These are phyloP conservation scores for Claviceps capensis DNA, from an alignment of 2,329 filamentous ascomycete genomes.

Conservation along the genomic window DNA sequence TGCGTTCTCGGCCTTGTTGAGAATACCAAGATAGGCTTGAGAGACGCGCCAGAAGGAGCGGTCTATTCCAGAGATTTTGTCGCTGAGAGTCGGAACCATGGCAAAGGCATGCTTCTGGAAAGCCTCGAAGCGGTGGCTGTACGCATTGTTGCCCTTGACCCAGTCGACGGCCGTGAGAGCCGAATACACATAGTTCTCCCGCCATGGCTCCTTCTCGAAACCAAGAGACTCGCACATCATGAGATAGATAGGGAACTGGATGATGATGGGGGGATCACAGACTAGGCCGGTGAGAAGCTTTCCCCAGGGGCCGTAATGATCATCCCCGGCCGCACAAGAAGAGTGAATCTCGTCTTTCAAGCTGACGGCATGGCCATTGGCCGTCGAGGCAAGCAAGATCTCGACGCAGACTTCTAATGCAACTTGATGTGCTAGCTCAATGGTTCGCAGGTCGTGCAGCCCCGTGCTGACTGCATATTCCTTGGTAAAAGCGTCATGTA, in stretches of 20 bases:
- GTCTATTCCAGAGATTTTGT: conserved; percentile 3
- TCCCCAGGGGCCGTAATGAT: conserved; percentile 4
- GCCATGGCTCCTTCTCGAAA: conserved; percentile 1
- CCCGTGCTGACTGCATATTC: conserved; percentile 1
- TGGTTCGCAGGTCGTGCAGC: conserved; percentile 1
- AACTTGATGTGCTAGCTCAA: conserved; percentile 3
- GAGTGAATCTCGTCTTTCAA: neutral
- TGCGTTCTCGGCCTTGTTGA: conserved; percentile 4
- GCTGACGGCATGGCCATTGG: neutral
- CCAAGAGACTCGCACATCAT: conserved; percentile 8
- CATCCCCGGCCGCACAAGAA: conserved; percentile 1
- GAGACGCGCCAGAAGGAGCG: conserved; percentile 6
- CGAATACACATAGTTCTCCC: conserved; percentile 6
- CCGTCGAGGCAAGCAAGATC: conserved; percentile 2
- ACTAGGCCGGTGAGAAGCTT: conserved; percentile 6
- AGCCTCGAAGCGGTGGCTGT: conserved; percentile 1
- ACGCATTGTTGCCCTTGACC: conserved; percentile 4
- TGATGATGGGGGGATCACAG: conserved; percentile 7
- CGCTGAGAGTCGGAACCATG: conserved; percentile 3
- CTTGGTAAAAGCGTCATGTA: neutral
- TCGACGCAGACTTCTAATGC: conserved; percentile 2
- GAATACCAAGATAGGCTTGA: conserved; percentile 3
- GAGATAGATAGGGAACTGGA: conserved; percentile 7
- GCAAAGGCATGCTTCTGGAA: conserved; percentile 1
- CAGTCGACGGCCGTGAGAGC: conserved; percentile 5